Percentiles rank a stretch among this genome's conserved stretches.
Evolutionary conservation across 345 rosid species (phyloP).

Genomic region (Eucalyptus sideroxylon): DNA sequence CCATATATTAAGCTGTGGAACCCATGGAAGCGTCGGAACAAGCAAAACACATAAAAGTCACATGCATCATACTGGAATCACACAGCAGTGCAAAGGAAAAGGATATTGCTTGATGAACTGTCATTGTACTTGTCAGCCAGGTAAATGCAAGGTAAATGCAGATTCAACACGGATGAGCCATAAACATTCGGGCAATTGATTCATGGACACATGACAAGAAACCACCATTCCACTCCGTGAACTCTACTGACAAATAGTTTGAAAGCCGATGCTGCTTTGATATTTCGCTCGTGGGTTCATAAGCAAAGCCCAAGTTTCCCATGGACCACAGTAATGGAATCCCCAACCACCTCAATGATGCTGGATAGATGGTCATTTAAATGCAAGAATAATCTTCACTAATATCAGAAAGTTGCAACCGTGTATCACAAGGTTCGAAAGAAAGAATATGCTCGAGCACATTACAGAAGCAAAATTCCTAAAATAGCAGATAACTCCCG

Average conservation of each 20-base stretch:
- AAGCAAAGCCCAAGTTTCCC: neutral
- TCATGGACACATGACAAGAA: neutral
- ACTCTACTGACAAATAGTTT: neutral
- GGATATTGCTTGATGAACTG: neutral
- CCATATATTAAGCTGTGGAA: neutral
- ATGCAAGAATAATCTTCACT: neutral
- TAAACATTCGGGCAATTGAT: neutral
- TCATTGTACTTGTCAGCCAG: neutral
- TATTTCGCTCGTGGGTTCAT: neutral
- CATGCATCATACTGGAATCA: neutral
- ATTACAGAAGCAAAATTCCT: constrained; percentile 2
- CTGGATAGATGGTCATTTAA: neutral
- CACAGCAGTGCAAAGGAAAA: neutral
- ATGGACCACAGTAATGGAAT: neutral
- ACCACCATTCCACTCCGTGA: neutral
- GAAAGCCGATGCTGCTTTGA: neutral
- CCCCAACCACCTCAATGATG: neutral
- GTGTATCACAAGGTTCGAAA: neutral
- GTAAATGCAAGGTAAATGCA: neutral
- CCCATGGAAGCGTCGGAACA: neutral
- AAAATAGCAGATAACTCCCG: neutral
- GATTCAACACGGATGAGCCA: neutral
- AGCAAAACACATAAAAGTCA: neutral
- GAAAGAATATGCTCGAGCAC: neutral
- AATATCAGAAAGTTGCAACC: neutral